phyloP scores from a whole-genome alignment of 352 stramenopile species.

The Pythium folliculosum region DNA sequence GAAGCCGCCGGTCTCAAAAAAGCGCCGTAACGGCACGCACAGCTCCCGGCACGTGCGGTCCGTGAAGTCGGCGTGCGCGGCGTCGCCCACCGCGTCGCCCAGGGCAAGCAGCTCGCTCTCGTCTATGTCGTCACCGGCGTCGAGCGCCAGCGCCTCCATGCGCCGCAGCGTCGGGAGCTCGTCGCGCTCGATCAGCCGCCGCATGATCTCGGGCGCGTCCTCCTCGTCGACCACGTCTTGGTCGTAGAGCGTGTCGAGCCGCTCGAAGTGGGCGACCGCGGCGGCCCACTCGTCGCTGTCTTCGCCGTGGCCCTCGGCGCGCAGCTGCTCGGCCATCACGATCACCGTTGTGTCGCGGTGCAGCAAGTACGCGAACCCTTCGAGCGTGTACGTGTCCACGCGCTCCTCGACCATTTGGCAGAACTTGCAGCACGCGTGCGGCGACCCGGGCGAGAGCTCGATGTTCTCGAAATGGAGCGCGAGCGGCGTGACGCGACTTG shows the following conservation, averaged over 20 bases:
- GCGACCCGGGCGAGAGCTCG: not conserved
- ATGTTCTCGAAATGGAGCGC: constrained; percentile 9
- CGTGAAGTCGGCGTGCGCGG: not conserved
- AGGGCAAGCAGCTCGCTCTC: not conserved
- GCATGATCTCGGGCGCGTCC: constrained; percentile 3
- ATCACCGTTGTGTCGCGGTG: not conserved
- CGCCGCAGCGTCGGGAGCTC: not conserved
- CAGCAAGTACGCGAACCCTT: constrained; percentile 2
- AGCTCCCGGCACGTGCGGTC: not conserved
- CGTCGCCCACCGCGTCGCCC: not conserved
- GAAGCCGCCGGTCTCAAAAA: not conserved
- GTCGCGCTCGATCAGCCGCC: not conserved
- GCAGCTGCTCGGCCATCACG: not conserved
- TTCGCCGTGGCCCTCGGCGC: not conserved
- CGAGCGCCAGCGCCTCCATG: not conserved
- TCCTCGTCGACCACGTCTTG: not conserved
- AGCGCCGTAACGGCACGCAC: not conserved
- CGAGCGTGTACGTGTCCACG: constrained; percentile 1
- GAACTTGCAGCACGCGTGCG: not conserved
- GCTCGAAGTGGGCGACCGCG: not conserved
- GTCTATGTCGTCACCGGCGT: not conserved
- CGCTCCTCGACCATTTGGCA: not conserved
- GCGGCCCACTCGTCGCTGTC: not conserved
- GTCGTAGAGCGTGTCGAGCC: constrained; percentile 4
- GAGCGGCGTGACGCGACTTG: not conserved